These are phyloP conservation scores for Penicillium paxilli DNA, from an alignment of 495 filamentous ascomycete genomes.

Conservation along the genomic window DNA sequence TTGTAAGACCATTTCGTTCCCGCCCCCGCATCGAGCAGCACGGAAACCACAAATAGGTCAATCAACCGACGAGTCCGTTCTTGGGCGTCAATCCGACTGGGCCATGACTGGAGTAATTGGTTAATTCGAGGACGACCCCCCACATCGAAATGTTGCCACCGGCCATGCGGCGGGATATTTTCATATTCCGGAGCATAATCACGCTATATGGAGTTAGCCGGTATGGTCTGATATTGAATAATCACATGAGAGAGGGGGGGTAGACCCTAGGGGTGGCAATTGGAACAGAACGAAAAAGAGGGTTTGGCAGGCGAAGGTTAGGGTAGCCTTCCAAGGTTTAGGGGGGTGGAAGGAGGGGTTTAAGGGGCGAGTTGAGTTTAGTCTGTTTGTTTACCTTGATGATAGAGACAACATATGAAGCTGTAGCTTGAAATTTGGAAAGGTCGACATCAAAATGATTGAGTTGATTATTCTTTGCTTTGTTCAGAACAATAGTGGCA, in stretches of 20 bases:
- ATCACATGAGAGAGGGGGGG: not conserved
- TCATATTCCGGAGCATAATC: slow-evolving; percentile 86
- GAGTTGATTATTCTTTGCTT: slow-evolving; percentile 76
- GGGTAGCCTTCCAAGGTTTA: no score
- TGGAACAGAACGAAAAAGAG: not conserved
- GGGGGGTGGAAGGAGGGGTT: not conserved
- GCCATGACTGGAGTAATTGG: slow-evolving; percentile 66
- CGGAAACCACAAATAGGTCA: slow-evolving; percentile 68
- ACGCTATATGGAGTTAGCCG: slow-evolving; percentile 56
- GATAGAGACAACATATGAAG: slow-evolving; percentile 89
- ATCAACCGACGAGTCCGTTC: slow-evolving; percentile 65
- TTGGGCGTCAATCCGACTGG: slow-evolving; percentile 57
- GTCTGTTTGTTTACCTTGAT: slow-evolving; percentile 71
- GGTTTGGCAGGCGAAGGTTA: no score
- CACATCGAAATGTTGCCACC: slow-evolving; percentile 73
- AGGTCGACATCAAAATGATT: slow-evolving; percentile 92
- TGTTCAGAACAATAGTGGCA: slow-evolving; percentile 67
- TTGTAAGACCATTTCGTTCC: slow-evolving; percentile 77
- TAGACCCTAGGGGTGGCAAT: not conserved
- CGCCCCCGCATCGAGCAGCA: slow-evolving; percentile 67
- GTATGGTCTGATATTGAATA: not conserved
- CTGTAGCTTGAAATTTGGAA: slow-evolving; percentile 82
- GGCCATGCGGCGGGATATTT: slow-evolving; percentile 71
- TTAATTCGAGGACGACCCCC: slow-evolving; percentile 67
- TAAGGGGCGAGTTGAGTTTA: not conserved